phyloP scores from a whole-genome alignment of 352 stramenopile species.

The Phytophthora agathidicida region DNA sequence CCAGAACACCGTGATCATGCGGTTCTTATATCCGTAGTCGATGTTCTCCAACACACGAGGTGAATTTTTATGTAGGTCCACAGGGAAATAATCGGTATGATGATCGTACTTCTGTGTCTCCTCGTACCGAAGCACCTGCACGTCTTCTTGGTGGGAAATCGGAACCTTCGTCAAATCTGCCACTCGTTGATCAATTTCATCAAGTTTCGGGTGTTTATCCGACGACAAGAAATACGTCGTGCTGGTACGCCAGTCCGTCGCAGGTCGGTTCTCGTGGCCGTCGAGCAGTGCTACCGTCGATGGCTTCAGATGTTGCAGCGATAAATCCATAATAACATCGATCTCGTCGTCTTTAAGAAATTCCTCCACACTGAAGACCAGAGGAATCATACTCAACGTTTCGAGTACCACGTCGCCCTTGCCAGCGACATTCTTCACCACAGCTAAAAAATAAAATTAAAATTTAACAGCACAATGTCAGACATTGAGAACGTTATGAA shows the following conservation, averaged over 20 bases:
- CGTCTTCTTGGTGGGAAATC: conserved; percentile 62
- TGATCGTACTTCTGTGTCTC: conserved; percentile 82
- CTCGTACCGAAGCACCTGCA: conserved; percentile 81
- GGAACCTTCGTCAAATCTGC: conserved; percentile 71
- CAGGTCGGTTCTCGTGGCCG: conserved; percentile 66
- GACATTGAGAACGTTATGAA: no score
- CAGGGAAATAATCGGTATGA: conserved; percentile 73
- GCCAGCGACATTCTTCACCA: conserved; percentile 53
- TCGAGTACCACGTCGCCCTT: conserved; percentile 60
- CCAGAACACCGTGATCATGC: conserved; percentile 89
- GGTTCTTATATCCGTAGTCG: conserved; percentile 77
- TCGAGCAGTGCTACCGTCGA: conserved; percentile 71
- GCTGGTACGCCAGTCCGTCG: conserved; percentile 82
- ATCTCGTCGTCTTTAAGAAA: conserved; percentile 86
- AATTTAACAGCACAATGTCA: neutral
- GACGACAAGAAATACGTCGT: conserved; percentile 81
- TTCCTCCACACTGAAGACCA: conserved; percentile 78
- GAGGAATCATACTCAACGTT: conserved; percentile 66
- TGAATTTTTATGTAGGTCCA: conserved; percentile 52
- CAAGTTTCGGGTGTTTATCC: conserved; percentile 41
- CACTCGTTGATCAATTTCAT: conserved; percentile 66
- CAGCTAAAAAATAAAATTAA: conserved; percentile 24
- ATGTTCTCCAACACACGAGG: conserved; percentile 54
- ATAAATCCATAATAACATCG: conserved; percentile 77
- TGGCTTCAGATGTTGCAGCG: conserved; percentile 62